Percentiles rank a stretch among this genome's conserved stretches.
These are phyloP conservation scores for Sporothrix brasiliensis DNA, from an alignment of 2,329 filamentous ascomycete species.

Conservation along the genomic window DNA sequence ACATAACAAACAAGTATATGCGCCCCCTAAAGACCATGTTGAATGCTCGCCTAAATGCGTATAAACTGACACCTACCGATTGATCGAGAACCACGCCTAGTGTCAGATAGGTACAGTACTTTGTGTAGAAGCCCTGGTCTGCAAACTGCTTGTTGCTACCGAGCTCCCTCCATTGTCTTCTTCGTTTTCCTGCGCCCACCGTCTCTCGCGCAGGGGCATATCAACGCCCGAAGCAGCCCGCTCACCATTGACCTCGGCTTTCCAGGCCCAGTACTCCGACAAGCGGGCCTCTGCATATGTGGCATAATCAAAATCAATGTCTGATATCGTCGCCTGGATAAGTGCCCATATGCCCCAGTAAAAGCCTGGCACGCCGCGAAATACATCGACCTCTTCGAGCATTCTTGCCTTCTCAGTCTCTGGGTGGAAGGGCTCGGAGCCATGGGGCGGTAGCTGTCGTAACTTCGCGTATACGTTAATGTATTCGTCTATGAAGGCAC, in stretches of 20 bases:
- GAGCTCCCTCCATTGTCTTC: background rate
- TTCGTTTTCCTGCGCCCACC: slow-evolving; percentile 67
- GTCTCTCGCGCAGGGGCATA: slow-evolving; percentile 72
- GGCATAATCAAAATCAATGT: slow-evolving; percentile 97
- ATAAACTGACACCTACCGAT: background rate
- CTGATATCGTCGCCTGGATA: slow-evolving; percentile 90
- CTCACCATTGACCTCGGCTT: slow-evolving; percentile 69
- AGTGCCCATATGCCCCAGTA: slow-evolving; percentile 93
- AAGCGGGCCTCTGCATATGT: slow-evolving; percentile 84
- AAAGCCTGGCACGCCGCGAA: slow-evolving; percentile 87
- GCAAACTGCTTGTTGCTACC: background rate
- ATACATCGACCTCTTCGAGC: slow-evolving; percentile 79
- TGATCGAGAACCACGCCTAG: background rate
- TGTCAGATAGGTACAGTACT: background rate
- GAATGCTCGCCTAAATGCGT: slow-evolving; percentile 35
- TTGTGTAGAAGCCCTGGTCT: background rate
- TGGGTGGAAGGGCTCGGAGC: slow-evolving; percentile 51
- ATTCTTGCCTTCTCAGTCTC: slow-evolving; percentile 69
- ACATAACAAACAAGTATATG: background rate
- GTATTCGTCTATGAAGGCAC: slow-evolving; percentile 82
- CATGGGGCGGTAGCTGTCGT: slow-evolving; percentile 37
- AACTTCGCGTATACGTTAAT: slow-evolving; percentile 70
- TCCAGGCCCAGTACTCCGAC: slow-evolving; percentile 92
- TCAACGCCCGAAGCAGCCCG: slow-evolving; percentile 57
- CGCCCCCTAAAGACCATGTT: slow-evolving; percentile 34